Evolutionary conservation across 108 stramenopile species (phyloP).

Genomic region (Cylindrotheca fusiformis): DNA sequence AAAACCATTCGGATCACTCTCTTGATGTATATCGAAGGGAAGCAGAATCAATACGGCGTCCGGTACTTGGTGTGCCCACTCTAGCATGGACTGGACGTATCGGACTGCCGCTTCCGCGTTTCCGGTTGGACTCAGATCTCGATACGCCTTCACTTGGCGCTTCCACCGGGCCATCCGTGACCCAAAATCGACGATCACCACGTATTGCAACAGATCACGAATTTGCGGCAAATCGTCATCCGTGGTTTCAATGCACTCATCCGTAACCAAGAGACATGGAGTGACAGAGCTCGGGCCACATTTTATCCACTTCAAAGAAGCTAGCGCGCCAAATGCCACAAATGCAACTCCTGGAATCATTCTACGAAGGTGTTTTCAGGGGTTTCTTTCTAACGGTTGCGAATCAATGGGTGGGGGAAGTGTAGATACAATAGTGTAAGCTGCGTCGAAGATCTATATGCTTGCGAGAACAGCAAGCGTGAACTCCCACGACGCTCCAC

Average conservation of each 20-base stretch:
- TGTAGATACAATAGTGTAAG: no score
- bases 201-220: background rate
- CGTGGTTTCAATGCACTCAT: background rate
- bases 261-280: background rate
- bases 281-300: background rate
- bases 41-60: background rate
- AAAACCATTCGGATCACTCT: background rate
- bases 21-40: background rate
- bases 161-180: background rate
- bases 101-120: background rate
- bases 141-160: background rate
- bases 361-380: no score
- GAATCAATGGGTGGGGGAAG: no score
- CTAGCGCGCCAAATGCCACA: background rate
- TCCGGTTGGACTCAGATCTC: background rate
- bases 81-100: background rate
- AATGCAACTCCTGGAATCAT: background rate
- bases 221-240: background rate
- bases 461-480: no score
- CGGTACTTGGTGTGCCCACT: background rate
- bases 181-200: background rate
- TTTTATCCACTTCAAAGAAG: background rate
- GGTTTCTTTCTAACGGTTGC: no score
- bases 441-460: no score
- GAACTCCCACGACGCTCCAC: no score